These are phyloP conservation scores for Ganoderma sp. DNA, from an alignment of 1,284 basidiomycete species.

Conservation along the genomic window DNA sequence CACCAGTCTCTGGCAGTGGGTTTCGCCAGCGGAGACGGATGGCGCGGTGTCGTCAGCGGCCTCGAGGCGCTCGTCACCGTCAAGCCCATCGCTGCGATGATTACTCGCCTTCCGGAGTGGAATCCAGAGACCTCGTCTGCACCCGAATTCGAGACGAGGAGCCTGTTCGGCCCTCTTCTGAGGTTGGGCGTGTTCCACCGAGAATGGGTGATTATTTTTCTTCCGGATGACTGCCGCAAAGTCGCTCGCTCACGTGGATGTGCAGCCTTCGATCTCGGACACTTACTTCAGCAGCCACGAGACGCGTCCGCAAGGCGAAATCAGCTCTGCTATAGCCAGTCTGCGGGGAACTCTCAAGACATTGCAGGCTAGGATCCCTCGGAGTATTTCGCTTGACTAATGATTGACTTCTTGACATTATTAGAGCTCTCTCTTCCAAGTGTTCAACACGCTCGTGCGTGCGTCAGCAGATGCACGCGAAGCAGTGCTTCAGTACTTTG, in stretches of 20 bases:
- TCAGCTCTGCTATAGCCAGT: constrained; percentile 86
- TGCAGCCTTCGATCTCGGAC: constrained; percentile 78
- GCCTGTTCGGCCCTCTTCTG: constrained; percentile 83
- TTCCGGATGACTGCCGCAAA: not conserved
- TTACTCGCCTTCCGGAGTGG: constrained; percentile 76
- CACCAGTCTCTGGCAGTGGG: constrained; percentile 72
- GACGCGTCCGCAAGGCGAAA: constrained; percentile 73
- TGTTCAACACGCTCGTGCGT: constrained; percentile 89
- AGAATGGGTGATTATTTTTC: constrained; percentile 79
- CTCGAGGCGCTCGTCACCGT: constrained; percentile 81
- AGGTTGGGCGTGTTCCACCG: constrained; percentile 83
- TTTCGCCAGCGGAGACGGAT: constrained; percentile 73
- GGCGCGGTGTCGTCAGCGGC: constrained; percentile 88
- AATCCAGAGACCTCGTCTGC: constrained; percentile 64
- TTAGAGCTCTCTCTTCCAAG: constrained; percentile 82
- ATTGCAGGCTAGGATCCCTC: constrained; percentile 64
- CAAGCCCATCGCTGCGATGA: constrained; percentile 84
- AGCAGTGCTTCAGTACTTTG: constrained; percentile 85
- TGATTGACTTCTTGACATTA: constrained; percentile 4
- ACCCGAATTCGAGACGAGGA: constrained; percentile 63
- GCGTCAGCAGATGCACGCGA: constrained; percentile 83
- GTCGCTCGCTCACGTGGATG: not conserved
- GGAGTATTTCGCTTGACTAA: not conserved
- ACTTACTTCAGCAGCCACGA: constrained; percentile 87
- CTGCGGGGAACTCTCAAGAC: constrained; percentile 82